A percentile compares a stretch with the other conserved stretches of the same genome.
Evolutionary conservation across 192 early-diverging fungal genomes (phyloP).

Genomic region (Coemansia sp.): DNA sequence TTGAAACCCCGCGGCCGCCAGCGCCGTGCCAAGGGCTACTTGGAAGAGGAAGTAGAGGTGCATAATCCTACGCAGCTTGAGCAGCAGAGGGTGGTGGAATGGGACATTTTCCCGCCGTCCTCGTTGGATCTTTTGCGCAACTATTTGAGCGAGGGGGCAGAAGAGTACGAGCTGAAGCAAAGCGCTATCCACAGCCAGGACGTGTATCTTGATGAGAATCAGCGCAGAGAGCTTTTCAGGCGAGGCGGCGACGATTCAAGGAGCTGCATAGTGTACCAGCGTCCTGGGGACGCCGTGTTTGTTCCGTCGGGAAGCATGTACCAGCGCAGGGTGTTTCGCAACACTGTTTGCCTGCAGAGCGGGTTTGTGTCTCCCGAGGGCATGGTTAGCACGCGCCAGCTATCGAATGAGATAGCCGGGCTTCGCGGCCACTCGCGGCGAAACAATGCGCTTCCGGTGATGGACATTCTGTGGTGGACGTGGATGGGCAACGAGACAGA

Average conservation of each 20-base stretch:
- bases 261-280: constrained; percentile 61
- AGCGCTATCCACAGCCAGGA: constrained; percentile 2
- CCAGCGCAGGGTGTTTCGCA: constrained; percentile 60
- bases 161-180: background rate
- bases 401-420: constrained; percentile 13
- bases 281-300: constrained; percentile 68
- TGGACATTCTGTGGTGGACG: constrained; percentile 48
- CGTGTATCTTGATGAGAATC: constrained; percentile 10
- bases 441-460: constrained; percentile 32
- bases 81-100: constrained; percentile 46
- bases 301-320: constrained; percentile 73
- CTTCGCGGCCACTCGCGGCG: constrained; percentile 11
- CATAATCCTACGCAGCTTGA: background rate
- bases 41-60: background rate
- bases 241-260: constrained; percentile 38
- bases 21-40: background rate
- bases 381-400: constrained; percentile 11
- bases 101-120: constrained; percentile 61
- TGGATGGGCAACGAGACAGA: constrained; percentile 27
- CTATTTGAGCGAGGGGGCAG: constrained; percentile 29
- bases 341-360: constrained; percentile 61
- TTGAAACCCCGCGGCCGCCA: background rate
- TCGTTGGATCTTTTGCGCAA: constrained; percentile 36
- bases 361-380: constrained; percentile 63
- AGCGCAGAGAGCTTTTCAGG: constrained; percentile 31